Evolutionary conservation across 2,329 filamentous ascomycete genomes (phyloP), one percentile per base, ranked within the genome.

Genomic region (Cadophora luteo-olivacea): DNA sequence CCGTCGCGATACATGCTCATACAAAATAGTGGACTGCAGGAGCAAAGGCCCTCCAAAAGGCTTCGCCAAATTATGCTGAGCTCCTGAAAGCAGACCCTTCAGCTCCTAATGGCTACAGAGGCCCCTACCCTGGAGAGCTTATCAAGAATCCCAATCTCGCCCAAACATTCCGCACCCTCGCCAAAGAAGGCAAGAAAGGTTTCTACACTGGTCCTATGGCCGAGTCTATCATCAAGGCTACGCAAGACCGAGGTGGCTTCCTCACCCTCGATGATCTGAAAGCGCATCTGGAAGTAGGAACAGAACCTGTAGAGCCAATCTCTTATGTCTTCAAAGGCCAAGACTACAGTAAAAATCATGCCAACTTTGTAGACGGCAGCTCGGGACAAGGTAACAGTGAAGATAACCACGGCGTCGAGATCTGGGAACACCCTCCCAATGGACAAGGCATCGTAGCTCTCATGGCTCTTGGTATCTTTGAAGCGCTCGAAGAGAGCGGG

Each of bases 391-490:
- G 72, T 3, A 51, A 52, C 22, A 78, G 80, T 4, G 74, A 78
- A 68, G 75, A 78, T 29, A 82, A 84, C 62, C 79, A 83, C 14
- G 89, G 89, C 11, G 86, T 97, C 52, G 90, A 97, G 77, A 83
- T 99, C 0, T 98, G 95, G 95, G 96, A 99, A 77, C 95, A 98
- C 78, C 94, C 95, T 45, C 96, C 96, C 9, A 98, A 98, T 75
- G 94, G 96, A 0, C 96, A 98, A 80, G 96, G 96, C 1, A 94
- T 98, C 72, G 92, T 98, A 1, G 96, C 96, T 0, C 83, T 98
- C 38, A 97, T 98, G 91, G 92, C 96, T 0, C 84, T 99, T 0
- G 96, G 96, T 1, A 97, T 98, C 72, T 84, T 99, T 61, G 90
- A 97, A 78, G 89, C 94, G 77, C 85, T 98, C 1, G 93, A 97